A percentile compares a stretch with the other conserved stretches of the same genome.
These are phyloP conservation scores for Rhodosorus marinus DNA, from an alignment of 23 red algal species.

Conservation along the genomic window DNA sequence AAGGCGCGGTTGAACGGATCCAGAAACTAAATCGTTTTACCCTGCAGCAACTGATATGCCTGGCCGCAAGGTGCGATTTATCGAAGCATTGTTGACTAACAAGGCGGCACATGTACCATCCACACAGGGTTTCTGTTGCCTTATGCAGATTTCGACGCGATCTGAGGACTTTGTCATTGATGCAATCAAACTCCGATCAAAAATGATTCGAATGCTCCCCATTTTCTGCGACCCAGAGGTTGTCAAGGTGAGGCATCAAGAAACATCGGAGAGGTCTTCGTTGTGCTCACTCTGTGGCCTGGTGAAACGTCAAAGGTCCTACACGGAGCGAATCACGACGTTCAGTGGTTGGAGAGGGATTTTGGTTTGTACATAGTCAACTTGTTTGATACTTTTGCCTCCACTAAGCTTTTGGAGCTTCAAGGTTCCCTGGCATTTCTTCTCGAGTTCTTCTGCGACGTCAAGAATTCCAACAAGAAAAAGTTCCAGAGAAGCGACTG, in stretches of 20 bases:
- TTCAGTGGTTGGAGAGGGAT: constrained; percentile 87
- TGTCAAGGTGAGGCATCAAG: constrained; percentile 12
- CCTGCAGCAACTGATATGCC: too few species aligned
- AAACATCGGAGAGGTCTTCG: too few species aligned
- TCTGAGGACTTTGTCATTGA: constrained; percentile 73
- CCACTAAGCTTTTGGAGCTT: constrained; percentile 30
- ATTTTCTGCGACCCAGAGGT: constrained; percentile 43
- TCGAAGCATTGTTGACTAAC: too few species aligned
- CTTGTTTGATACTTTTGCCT: constrained; percentile 86
- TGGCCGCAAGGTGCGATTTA: too few species aligned
- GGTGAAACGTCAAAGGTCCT: too few species aligned
- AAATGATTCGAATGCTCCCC: constrained; percentile 17
- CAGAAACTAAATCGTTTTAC: too few species aligned
- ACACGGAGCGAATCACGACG: constrained; percentile 69
- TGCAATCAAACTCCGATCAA: constrained; percentile 38
- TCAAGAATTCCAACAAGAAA: constrained; percentile 27
- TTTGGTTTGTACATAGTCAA: constrained; percentile 76
- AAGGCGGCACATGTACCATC: too few species aligned
- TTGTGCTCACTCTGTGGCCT: too few species aligned
- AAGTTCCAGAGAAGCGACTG: constrained; percentile 81
- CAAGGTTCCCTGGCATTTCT: constrained; percentile 48
- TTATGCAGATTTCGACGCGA: constrained; percentile 74
- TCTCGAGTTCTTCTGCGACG: constrained; percentile 10
- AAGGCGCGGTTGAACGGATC: too few species aligned
- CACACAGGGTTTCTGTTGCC: constrained; percentile 92